Evolutionary conservation across 177 flowering plant genomes (phyloP).

Genomic region (Tripterygium wilfordii): DNA sequence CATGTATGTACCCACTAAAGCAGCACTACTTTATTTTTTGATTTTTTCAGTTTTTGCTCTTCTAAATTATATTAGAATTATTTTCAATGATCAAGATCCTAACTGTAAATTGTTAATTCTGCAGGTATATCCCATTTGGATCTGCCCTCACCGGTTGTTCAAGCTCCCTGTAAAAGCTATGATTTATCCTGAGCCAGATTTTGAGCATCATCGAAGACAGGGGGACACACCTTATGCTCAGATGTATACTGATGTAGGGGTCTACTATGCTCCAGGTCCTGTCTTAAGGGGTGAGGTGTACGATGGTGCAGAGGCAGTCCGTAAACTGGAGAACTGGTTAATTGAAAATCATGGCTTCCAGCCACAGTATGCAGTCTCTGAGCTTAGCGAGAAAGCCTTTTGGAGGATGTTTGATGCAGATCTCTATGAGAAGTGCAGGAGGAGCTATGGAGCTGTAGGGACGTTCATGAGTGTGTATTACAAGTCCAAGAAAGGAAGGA

Average conservation of each 20-base stretch:
- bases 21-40: too few species aligned
- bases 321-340: constrained; percentile 78
- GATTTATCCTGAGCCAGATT: constrained; percentile 93
- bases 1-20: too few species aligned
- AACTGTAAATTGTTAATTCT: constrained; percentile 1
- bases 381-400: constrained; percentile 73
- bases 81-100: background rate
- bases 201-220: constrained; percentile 70
- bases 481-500: constrained; percentile 91
- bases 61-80: background rate
- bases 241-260: constrained; percentile 93
- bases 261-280: constrained; percentile 93
- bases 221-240: constrained; percentile 91
- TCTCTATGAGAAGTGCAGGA: constrained; percentile 73
- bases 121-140: constrained; percentile 97
- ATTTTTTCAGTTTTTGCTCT: background rate
- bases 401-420: constrained; percentile 96
- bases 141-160: constrained; percentile 90
- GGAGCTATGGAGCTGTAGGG: constrained; percentile 84
- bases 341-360: constrained; percentile 92
- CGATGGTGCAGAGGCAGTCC: constrained; percentile 88
- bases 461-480: constrained; percentile 92
- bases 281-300: constrained; percentile 84
- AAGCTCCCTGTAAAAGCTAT: constrained; percentile 80
- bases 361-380: constrained; percentile 94